These are phyloP conservation scores for Trypanosoma rangeli DNA, from an alignment of 208 protist species.

Conservation along the genomic window DNA sequence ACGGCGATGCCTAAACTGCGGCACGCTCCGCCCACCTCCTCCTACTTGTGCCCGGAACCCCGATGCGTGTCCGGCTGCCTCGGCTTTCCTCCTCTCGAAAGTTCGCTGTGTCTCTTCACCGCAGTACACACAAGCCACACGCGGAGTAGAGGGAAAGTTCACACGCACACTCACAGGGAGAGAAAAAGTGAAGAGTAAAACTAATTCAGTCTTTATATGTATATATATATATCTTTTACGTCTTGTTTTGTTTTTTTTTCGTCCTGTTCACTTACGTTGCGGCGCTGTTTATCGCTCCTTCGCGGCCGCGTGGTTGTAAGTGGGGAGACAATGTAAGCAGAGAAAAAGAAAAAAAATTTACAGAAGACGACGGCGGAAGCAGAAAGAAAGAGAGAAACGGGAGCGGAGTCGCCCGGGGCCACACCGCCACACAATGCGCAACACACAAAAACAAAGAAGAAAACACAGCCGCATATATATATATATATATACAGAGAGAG, in stretches of 20 bases:
- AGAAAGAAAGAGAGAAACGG: constrained; percentile 1
- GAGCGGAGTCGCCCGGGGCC: too few relatives aligned
- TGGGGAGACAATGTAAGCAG: not conserved
- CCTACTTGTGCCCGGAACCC: too few relatives aligned
- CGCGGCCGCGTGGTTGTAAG: not conserved
- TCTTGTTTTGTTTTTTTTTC: not conserved
- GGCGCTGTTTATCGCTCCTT: not conserved
- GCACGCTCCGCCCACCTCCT: too few relatives aligned
- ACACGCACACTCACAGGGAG: not conserved
- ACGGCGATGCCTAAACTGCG: too few relatives aligned
- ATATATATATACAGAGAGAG: too few relatives aligned
- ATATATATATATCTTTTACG: too few relatives aligned
- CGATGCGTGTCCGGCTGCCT: too few relatives aligned
- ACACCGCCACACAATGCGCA: too few relatives aligned
- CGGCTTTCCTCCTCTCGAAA: not conserved
- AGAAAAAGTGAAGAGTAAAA: not conserved
- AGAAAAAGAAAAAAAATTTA: constrained; percentile 3
- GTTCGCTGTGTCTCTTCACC: not conserved
- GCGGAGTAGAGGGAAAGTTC: too few relatives aligned
- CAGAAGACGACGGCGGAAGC: not conserved
- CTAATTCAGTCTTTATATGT: not conserved
- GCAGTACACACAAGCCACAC: not conserved
- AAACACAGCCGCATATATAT: too few relatives aligned
- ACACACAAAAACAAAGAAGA: too few relatives aligned
- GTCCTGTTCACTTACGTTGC: not conserved